Conservation (phyloP, 306 rosid genomes). For the Adenanthera pavonina region DNA sequence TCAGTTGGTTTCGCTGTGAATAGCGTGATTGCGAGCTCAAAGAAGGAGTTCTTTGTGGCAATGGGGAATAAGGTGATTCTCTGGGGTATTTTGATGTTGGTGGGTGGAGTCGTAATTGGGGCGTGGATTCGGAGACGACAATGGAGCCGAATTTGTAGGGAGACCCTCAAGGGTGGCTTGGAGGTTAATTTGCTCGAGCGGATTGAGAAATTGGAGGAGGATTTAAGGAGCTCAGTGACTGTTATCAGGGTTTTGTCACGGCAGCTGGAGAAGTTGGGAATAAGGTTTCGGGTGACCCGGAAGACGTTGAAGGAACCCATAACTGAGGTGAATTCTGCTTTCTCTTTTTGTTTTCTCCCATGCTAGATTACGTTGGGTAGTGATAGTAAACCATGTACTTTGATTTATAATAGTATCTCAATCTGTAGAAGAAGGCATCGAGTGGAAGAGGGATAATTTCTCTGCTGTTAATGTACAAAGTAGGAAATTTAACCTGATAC, state of each 20-base stretch:
- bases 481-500: not conserved
- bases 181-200: slow-evolving; percentile 74
- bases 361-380: not conserved
- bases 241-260: slow-evolving; percentile 72
- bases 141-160: slow-evolving; percentile 59
- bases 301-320: slow-evolving; percentile 75
- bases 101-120: slow-evolving; percentile 60
- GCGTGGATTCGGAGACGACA: slow-evolving; percentile 77
- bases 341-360: not conserved
- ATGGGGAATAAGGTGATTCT: slow-evolving; percentile 46
- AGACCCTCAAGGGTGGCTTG: slow-evolving; percentile 50
- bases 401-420: not conserved
- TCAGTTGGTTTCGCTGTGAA: slow-evolving; percentile 48
- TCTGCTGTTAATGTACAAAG: not conserved
- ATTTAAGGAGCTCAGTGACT: slow-evolving; percentile 61
- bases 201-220: slow-evolving; percentile 84
- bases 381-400: slow-evolving; percentile 10
- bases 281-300: slow-evolving; percentile 74
- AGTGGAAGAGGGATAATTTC: not conserved
- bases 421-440: slow-evolving; percentile 17
- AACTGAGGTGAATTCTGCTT: slow-evolving; percentile 64
- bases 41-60: slow-evolving; percentile 45
- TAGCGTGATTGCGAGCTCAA: slow-evolving; percentile 44
- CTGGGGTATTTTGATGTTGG: slow-evolving; percentile 53
- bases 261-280: slow-evolving; percentile 90